A percentile compares a stretch with the other conserved stretches of the same genome.
Evolutionary conservation across 768 basidiomycete genomes (phyloP).

Genomic region (Collybiopsis confluens): DNA sequence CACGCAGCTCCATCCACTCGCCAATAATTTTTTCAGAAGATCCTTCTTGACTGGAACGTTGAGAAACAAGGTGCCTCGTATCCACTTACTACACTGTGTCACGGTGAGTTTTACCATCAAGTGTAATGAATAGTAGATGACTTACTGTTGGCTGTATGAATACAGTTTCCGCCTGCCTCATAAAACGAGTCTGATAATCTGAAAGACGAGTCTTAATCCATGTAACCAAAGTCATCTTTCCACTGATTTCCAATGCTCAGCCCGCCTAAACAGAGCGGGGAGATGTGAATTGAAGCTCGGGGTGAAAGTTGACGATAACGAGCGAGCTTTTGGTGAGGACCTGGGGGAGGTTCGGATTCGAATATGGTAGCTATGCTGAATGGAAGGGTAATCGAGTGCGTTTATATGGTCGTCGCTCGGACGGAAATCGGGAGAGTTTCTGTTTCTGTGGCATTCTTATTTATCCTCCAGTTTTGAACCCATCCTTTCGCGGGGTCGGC

Average conservation of each 20-base stretch:
- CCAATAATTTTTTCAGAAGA: constrained; percentile 50
- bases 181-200: constrained; percentile 41
- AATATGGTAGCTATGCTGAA: neutral
- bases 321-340: constrained; percentile 26
- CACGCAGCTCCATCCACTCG: constrained; percentile 46
- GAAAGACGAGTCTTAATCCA: constrained; percentile 39
- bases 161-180: constrained; percentile 43
- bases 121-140: neutral
- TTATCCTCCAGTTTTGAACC: no score
- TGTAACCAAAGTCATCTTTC: constrained; percentile 24
- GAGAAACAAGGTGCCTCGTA: no score
- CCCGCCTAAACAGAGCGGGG: constrained; percentile 39
- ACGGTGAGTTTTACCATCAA: no score
- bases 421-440: neutral
- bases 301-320: constrained; percentile 32
- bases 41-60: constrained; percentile 41
- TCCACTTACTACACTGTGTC: no score
- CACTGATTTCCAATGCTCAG: constrained; percentile 41
- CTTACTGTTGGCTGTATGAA: constrained; percentile 46
- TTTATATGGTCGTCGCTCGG: neutral
- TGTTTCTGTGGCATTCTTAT: no score
- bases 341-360: constrained; percentile 14
- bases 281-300: constrained; percentile 34
- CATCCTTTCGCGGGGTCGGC: no score
- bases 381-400: no score